Evolutionary conservation across 768 basidiomycete genomes (phyloP).

Genomic region (Termitomyces bulborhizus): DNA sequence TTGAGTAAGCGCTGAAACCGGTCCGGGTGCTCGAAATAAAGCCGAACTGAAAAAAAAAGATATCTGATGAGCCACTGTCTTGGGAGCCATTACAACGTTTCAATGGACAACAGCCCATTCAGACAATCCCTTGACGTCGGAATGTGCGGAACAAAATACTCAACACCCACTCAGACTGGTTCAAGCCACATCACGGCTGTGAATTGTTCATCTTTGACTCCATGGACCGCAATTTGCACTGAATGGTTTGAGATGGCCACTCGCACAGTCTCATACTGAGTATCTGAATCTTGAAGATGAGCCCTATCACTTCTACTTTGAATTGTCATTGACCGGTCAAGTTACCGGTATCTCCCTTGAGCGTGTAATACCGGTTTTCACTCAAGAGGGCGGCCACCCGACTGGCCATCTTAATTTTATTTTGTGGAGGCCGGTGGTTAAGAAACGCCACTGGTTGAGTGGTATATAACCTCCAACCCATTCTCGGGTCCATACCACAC

Average conservation of each 20-base stretch:
- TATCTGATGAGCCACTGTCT: neutral
- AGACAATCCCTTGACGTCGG: neutral
- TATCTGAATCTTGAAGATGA: neutral
- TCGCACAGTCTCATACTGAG: neutral
- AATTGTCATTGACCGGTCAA: neutral
- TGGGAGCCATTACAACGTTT: neutral
- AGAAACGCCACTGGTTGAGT: conserved; percentile 2
- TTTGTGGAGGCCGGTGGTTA: neutral
- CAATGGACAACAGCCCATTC: neutral
- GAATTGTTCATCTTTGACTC: neutral
- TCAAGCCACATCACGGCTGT: neutral
- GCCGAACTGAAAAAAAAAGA: neutral
- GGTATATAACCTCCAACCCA: neutral
- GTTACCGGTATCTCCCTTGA: neutral
- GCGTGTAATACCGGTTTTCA: neutral
- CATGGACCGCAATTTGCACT: neutral
- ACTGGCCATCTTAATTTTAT: neutral
- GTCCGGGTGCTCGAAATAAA: neutral
- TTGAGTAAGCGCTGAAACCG: neutral
- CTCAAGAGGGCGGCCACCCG: neutral
- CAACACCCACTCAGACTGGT: neutral
- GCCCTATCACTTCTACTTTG: neutral
- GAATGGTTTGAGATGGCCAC: neutral
- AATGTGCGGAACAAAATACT: neutral
- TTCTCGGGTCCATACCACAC: neutral